These are phyloP conservation scores for Grifola frondosa DNA, from an alignment of 1,284 basidiomycete genomes.

Conservation along the genomic window DNA sequence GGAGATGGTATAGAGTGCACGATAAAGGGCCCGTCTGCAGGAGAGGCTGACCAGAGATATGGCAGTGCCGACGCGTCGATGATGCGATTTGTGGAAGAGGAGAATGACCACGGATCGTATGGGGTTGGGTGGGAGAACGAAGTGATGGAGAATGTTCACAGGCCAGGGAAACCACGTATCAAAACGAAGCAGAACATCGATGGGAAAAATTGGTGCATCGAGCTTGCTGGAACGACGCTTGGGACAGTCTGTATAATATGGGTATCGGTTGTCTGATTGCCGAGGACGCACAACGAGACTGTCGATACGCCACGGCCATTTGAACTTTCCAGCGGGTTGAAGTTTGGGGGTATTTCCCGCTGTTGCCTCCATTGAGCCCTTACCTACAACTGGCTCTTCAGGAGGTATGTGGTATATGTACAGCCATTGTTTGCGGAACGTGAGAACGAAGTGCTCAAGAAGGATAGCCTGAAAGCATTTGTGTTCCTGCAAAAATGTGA, in stretches of 20 bases:
- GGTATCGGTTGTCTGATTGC: slow-evolving; percentile 8
- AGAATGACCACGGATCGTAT: slow-evolving; percentile 3
- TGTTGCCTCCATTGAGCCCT: slow-evolving; percentile 11
- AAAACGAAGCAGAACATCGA: slow-evolving; percentile 59
- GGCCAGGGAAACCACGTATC: slow-evolving; percentile 65
- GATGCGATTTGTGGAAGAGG: too few species aligned
- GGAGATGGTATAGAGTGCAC: slow-evolving; percentile 54
- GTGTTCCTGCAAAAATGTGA: slow-evolving; percentile 19
- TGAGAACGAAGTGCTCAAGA: slow-evolving; percentile 26
- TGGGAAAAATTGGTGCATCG: slow-evolving; percentile 28
- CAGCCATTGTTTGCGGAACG: slow-evolving; percentile 31
- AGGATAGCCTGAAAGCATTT: slow-evolving; percentile 38
- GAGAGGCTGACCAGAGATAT: slow-evolving; percentile 31
- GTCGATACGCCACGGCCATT: slow-evolving; percentile 57
- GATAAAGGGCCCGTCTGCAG: slow-evolving; percentile 13
- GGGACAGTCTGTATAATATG: slow-evolving; percentile 21
- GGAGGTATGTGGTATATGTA: slow-evolving; percentile 24
- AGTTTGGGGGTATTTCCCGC: slow-evolving; percentile 24
- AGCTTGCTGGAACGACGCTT: slow-evolving; percentile 19
- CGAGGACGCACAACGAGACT: slow-evolving; percentile 40
- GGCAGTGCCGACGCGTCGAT: slow-evolving; percentile 34
- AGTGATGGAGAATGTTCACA: slow-evolving; percentile 65
- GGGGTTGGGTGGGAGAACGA: slow-evolving; percentile 46
- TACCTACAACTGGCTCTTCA: background rate
- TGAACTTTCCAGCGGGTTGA: slow-evolving; percentile 44